phyloP scores from a whole-genome alignment of 1,284 basidiomycete genomes.

The Apiotrichum veenhuisii region DNA sequence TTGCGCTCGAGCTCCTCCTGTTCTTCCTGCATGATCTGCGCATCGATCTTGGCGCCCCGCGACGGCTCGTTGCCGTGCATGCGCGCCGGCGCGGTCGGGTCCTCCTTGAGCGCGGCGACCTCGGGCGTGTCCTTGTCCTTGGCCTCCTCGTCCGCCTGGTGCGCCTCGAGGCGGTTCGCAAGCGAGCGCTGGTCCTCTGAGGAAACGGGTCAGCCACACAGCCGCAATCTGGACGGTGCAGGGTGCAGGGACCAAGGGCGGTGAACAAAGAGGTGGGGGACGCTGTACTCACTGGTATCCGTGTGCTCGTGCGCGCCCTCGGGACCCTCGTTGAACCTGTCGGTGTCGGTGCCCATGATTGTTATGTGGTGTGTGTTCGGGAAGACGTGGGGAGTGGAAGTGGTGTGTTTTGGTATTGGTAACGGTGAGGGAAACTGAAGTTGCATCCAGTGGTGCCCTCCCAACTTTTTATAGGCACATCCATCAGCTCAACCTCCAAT shows the following conservation, averaged over 20 bases:
- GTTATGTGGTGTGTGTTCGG: no score
- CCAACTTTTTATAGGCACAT: no score
- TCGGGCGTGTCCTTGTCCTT: slow-evolving; percentile 7
- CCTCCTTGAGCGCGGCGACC: slow-evolving; percentile 13
- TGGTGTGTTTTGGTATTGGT: no score
- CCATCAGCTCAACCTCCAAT: no score
- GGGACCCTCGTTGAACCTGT: slow-evolving; percentile 1
- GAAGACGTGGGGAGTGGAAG: no score
- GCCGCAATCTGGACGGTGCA: no score
- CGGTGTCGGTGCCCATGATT: no score
- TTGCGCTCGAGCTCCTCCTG: slow-evolving; percentile 16
- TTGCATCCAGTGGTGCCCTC: no score
- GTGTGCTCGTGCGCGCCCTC: slow-evolving; percentile 2
- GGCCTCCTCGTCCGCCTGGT: neutral
- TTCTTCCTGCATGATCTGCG: slow-evolving; percentile 12
- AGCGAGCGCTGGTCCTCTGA: slow-evolving; percentile 10
- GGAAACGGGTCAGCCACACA: neutral
- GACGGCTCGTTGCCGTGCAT: slow-evolving; percentile 18
- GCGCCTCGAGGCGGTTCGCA: slow-evolving; percentile 8
- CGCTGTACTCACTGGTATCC: slow-evolving; percentile 6
- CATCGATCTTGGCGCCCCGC: slow-evolving; percentile 17
- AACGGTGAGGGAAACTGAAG: no score
- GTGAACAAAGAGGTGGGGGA: no score
- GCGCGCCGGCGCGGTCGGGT: slow-evolving; percentile 10
- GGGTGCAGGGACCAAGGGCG: no score